Evolutionary conservation across 2,329 filamentous ascomycete genomes (phyloP), one percentile per base, ranked within the genome.

Genomic region (Hymenoscyphus fructigenus): DNA sequence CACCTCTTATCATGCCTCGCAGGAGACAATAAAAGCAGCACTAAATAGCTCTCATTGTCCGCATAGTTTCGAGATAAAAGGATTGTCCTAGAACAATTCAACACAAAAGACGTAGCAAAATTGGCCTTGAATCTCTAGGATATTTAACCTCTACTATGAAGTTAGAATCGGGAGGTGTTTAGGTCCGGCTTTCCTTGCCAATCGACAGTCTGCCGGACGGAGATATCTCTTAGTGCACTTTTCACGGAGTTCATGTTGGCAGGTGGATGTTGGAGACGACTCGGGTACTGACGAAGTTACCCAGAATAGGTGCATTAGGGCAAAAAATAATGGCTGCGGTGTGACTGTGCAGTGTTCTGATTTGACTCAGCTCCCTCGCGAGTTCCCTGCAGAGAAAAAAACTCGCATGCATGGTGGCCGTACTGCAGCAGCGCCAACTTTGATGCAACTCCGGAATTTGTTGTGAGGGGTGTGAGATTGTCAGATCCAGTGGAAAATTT

Each of bases 321-420:
- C 28, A 32, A 32, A 36, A 57, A 28, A 17, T 23, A 20, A 44
- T 44, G 23, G 55, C 17, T 57, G 55, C 47, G 56, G 61, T 59
- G 56, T 62, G 53, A 62, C 61, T 58, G 55, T 55, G 44, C 26
- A 63, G 61, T 47, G 29, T 55, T 41, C 53, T 38, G 28, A 53
- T 53, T 63, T 62, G 44, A 57, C 29, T 56, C 56, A 59, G 41
- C 57, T 44, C 34, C 29, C 61, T 63, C 57, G 36, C 26, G 20
- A 23, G 57, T 61, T 65, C 63, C 62, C 62, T 69, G 62, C 38
- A 56, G 64, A 65, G 59, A 57, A 41, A 57, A 65, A 55, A 62
- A 60, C 50, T 38, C 62, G 44, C 67, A 66, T 67, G 62, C 64
- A 68, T 61, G 65, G 41, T 38, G 44, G 64, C 56, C 50, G 55